These are phyloP conservation scores for Pseudomicrostroma phylloplanum DNA, from an alignment of 1,284 basidiomycete genomes.

Conservation along the genomic window DNA sequence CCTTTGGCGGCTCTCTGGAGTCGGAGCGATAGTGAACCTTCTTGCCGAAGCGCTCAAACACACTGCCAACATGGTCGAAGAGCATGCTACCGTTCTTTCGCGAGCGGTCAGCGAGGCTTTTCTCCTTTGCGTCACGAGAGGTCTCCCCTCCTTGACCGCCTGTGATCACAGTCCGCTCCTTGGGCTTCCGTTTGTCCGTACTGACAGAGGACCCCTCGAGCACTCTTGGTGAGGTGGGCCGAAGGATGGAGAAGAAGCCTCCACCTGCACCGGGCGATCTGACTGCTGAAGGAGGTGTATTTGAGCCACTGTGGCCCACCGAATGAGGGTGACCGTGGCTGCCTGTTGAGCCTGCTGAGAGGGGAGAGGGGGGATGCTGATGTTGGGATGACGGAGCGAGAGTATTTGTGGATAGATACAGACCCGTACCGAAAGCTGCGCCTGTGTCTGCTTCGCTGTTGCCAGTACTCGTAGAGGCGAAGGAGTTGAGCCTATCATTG, in stretches of 20 bases:
- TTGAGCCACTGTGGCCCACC: not conserved
- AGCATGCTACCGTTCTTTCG: constrained; percentile 33
- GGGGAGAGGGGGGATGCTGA: not conserved
- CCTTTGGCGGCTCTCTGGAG: constrained; percentile 11
- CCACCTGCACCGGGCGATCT: constrained; percentile 1
- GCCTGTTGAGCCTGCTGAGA: constrained; percentile 3
- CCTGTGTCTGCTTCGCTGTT: not conserved
- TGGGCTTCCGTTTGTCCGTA: constrained; percentile 8
- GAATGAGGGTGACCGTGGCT: not conserved
- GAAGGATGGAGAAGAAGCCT: constrained; percentile 28
- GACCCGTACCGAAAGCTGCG: not conserved
- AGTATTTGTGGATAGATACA: not conserved
- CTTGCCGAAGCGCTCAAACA: constrained; percentile 36
- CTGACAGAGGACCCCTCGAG: not conserved
- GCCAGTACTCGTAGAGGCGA: no score
- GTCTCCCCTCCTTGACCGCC: not conserved
- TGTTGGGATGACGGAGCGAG: not conserved
- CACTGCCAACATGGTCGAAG: constrained; percentile 38
- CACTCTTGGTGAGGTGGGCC: constrained; percentile 21
- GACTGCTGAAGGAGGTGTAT: not conserved
- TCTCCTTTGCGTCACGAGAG: not conserved
- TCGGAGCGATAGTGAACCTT: constrained; percentile 27
- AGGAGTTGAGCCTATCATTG: not conserved
- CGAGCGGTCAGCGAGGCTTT: constrained; percentile 13
- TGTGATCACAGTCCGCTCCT: not conserved